phyloP scores from a whole-genome alignment of 163 green algal species.

The Trebouxia gelatinosa region DNA sequence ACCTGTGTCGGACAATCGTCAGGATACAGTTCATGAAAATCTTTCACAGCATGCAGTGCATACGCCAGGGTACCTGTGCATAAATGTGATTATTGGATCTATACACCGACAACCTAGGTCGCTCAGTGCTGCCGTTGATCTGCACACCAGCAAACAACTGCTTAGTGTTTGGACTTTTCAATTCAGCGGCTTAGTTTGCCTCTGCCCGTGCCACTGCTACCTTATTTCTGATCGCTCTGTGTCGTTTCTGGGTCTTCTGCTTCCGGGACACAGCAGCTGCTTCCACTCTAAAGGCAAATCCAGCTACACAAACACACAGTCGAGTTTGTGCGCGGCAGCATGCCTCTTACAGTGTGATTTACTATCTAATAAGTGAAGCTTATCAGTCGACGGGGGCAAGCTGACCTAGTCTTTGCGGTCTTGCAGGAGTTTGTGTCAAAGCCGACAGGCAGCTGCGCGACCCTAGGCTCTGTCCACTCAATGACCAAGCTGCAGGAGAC shows the following conservation, averaged over 20 bases:
- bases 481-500: background rate
- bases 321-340: background rate
- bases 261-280: background rate
- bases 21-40: background rate
- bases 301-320: slow-evolving; percentile 7
- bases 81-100: slow-evolving; percentile 98
- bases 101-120: slow-evolving; percentile 91
- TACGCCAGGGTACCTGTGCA: slow-evolving; percentile 73
- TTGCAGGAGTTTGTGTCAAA: background rate
- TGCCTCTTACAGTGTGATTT: no score
- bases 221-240: slow-evolving; percentile 70
- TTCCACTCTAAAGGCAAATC: slow-evolving; percentile 6
- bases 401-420: slow-evolving; percentile 1
- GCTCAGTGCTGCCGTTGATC: slow-evolving; percentile 85
- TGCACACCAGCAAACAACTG: slow-evolving; percentile 51
- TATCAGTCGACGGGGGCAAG: no score
- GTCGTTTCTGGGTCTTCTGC: slow-evolving; percentile 54
- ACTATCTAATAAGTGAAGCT: no score
- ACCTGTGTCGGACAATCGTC: no score
- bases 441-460: slow-evolving; percentile 3
- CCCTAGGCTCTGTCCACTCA: background rate
- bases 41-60: background rate
- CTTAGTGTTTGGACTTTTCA: no score
- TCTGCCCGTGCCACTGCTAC: no score
- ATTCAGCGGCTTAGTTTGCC: no score